A percentile compares a stretch with the other conserved stretches of the same genome.
phyloP scores from a whole-genome alignment of 352 stramenopile species.

The Pythium monospermum region DNA sequence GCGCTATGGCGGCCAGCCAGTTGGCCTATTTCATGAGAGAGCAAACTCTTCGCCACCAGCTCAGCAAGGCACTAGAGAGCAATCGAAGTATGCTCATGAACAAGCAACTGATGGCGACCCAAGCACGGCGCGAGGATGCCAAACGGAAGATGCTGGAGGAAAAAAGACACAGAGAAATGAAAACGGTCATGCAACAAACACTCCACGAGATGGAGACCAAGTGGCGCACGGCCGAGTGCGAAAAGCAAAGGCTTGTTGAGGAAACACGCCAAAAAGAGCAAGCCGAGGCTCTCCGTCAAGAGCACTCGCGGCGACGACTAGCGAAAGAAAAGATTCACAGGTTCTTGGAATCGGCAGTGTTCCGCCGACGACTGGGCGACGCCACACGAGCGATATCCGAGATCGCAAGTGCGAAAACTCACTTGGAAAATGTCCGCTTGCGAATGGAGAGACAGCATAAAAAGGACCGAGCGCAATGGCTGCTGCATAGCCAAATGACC shows the following conservation, averaged over 20 bases:
- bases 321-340: conserved; percentile 7
- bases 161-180: conserved; percentile 28
- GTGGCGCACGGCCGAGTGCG: conserved; percentile 24
- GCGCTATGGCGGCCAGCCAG: too few species aligned
- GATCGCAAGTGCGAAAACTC: background rate
- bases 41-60: conserved; percentile 28
- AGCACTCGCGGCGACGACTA: background rate
- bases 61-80: conserved; percentile 28
- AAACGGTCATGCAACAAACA: conserved; percentile 26
- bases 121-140: conserved; percentile 39
- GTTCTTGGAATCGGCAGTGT: conserved; percentile 11
- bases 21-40: conserved; percentile 45
- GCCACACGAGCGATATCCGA: conserved; percentile 1
- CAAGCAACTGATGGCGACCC: conserved; percentile 37
- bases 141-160: conserved; percentile 32
- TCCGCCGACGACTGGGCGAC: conserved; percentile 8
- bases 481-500: conserved; percentile 10
- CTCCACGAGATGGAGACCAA: conserved; percentile 36
- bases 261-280: background rate
- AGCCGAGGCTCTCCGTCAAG: too few species aligned
- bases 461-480: background rate
- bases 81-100: conserved; percentile 40
- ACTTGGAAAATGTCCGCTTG: background rate
- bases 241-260: background rate
- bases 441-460: conserved; percentile 8